A percentile compares a stretch with the other conserved stretches of the same genome.
Evolutionary conservation across 169 alveolate genomes (phyloP).

Genomic region (Cryptosporidium tyzzeri): DNA sequence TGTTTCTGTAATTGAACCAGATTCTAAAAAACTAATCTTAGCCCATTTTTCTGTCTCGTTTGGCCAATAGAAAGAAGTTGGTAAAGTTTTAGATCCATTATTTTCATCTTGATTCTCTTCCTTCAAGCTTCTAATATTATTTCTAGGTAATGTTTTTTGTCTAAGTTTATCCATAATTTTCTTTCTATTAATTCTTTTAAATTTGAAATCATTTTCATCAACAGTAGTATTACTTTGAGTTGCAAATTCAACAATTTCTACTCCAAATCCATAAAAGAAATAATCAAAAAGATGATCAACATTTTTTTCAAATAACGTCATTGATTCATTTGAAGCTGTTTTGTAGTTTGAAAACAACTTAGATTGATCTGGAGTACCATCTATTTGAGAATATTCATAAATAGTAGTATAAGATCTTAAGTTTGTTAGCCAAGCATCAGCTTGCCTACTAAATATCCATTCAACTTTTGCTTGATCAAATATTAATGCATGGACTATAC

Average conservation of each 20-base stretch:
- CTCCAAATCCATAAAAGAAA: constrained; percentile 64
- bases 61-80: constrained; percentile 57
- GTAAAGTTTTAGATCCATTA: neutral
- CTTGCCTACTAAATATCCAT: constrained; percentile 74
- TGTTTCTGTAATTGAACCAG: constrained; percentile 34
- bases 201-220: constrained; percentile 32
- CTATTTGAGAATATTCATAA: constrained; percentile 22
- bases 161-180: constrained; percentile 49
- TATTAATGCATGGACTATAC: constrained; percentile 35
- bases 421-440: constrained; percentile 57
- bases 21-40: constrained; percentile 41
- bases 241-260: constrained; percentile 36
- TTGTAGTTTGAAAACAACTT: constrained; percentile 42
- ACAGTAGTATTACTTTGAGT: constrained; percentile 17
- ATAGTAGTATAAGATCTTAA: constrained; percentile 64
- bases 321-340: constrained; percentile 51
- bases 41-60: constrained; percentile 71
- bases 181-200: constrained; percentile 41
- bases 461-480: constrained; percentile 63
- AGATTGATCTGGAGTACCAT: constrained; percentile 10
- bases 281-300: constrained; percentile 41
- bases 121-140: constrained; percentile 20
- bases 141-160: constrained; percentile 28
- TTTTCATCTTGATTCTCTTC: constrained; percentile 16
- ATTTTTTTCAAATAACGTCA: constrained; percentile 16